Base-by-base conservation (phyloP, 2,329 filamentous ascomycete genomes). In the Cladosporium cucumerinum region DNA sequence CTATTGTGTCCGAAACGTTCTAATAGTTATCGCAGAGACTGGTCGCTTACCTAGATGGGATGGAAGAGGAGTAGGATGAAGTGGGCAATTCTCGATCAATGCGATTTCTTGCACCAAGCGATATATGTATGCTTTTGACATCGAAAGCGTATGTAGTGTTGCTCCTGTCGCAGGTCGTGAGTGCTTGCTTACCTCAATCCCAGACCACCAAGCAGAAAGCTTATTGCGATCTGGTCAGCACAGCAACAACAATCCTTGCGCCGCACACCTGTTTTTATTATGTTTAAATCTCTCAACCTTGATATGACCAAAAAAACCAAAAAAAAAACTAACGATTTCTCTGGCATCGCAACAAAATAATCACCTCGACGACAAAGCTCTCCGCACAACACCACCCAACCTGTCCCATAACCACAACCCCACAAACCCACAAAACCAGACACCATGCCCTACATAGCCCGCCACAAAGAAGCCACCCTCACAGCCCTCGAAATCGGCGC, bases 21-120 rank as follows among this genome's bases (percentile, higher is more conserved):
- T 46, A 4, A 46, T 10, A 3, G 39, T 21, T 4, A 46, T 11
- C 2, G n/a, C 30, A 54, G 51, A 75, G 84, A 61, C 67, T 86
- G 58, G 81, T 86, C 3, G 78, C 78, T 43, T 85, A 82, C 77
- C 69, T 86, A 63, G 84, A 85, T 69, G 72, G 57, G 18, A 54
- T 54, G 28, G 51, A 54, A 21, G 51, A 54, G 14, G 28, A 54
- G 18, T 54, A 32, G 10, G 7, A 52, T n/a, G 25, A 30, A 2
- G 11, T 52, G 6, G 23, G 28, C 26, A 21, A 28, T 18, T 21
- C 5, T 54, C 51, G 18, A 32, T 32, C 26, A 54, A 54, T 10
- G 18, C 5, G 12, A 4, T 21, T 1, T 12, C 8, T 46, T n/a
- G n/a, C 6, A 4, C 10, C n/a, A 12, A 21, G 39, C 10, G 8